Evolutionary conservation across 352 stramenopile species (phyloP), one percentile per base, ranked within the genome.

Genomic region (Pythium sp.): DNA sequence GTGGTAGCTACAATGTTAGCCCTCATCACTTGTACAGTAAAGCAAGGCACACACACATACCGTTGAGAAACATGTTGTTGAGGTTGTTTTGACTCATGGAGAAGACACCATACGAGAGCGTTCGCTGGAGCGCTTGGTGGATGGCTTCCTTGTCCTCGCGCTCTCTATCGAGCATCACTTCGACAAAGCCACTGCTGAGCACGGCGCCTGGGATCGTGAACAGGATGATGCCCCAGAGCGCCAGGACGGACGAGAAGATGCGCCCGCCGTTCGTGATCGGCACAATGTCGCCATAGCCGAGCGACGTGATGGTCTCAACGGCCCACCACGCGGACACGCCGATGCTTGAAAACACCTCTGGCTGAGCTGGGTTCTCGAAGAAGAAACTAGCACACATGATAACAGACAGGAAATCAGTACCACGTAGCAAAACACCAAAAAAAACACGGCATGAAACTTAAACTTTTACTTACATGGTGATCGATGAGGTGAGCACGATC

Each of bases 211-310:
- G 87, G 62, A 95, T 93, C 15, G 86, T 92, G 63, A 95, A 95
- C 60, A 95, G 64, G 53, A 95, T 92, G 62, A 93, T 95, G n/a
- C 87, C 87, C 84, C 83, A 95, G 6, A 95, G 68, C 14, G 87
- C 87, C 22, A 95, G 71, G 41, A 93, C 70, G 5, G 81, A 89
- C 24, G 82, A 91, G 68, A 95, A 95, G 47, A 84, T 76, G 8
- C 86, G 84, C 2, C 86, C 87, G 18, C 61, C 73, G 41, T 71
- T 71, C 3, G 87, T 94, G 61, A 95, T 74, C 0, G 87, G 87
- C 7, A 94, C 86, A n/a, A 93, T 94, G 59, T 95, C 84, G 11
- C 86, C 86, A 49, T 95, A 95, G 46, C 87, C 87, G n/a, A 95
- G 82, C 51, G 87, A 94, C 15, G 87, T 95, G 69, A 95, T 93